Evolutionary conservation across 2,329 filamentous ascomycete species (phyloP), one percentile per base, ranked within the genome.

Genomic region (Arthroderma uncinatum): DNA sequence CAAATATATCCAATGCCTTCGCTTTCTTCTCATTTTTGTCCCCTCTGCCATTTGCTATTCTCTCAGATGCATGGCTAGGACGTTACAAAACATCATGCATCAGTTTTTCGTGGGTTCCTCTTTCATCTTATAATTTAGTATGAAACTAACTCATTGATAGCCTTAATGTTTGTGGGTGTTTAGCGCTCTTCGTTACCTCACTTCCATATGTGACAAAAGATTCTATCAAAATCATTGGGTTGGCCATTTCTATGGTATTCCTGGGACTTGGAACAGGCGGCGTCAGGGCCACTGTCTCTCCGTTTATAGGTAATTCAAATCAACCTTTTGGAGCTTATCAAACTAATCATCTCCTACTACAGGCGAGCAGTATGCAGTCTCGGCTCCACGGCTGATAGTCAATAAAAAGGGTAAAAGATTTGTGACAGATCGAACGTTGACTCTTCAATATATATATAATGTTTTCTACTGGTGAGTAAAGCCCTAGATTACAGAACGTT

Each of bases 1-100:
- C 79, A 2, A 77, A 74, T 23, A 71, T 83, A 8, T 78, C 77
- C 58, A 74, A 79, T 48, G 80, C 78, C 60, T 82, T 83, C 64
- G 78, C 78, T 62, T 78, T 80, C 64, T 78, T 77, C 62, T 70
- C 64, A 77, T 78, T 62, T 69, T 60, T 72, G 1, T 64, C 66
- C 2, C 70, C 73, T 0, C 57, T 73, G 3, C 42, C 66, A 3
- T 67, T 71, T 36, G 71, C 71, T 3, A 61, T 71, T 39, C 1
- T 75, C 5, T 68, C 71, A 4, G 74, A 75, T 59, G 66, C 64
- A n/a, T 69, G 64, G 54, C 61, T 74, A 10, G 73, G 73, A 12
- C 66, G 72, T 36, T 73, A 70, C 56, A 68, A 62, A 10, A 71
- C 70, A 2, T 64, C 74, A 28, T 58, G 68, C 34, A 59, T 70